Base-by-base conservation (phyloP, 1,284 basidiomycete genomes). In the Bjerkandera adusta region DNA sequence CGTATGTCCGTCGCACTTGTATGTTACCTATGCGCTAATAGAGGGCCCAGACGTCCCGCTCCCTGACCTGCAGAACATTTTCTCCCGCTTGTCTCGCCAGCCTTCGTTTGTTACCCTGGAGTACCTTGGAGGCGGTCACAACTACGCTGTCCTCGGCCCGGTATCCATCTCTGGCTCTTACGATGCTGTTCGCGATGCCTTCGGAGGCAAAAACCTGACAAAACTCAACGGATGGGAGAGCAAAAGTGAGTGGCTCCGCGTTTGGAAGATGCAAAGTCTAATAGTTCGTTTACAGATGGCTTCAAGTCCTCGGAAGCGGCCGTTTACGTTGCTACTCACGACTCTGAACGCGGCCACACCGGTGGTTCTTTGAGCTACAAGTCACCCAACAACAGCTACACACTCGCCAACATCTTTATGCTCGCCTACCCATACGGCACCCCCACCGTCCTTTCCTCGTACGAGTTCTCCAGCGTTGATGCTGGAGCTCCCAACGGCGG, bases 401-500 rank as follows among this genome's bases (percentile, higher is more conserved):
- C 57, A 2, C 60, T 69, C 11, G 64, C 67, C 4, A 57, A 59
- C 22, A 59, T 71, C 24, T 70, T 68, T 52, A 59, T 60, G n/a
- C 58, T 70, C n/a, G 63, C 67, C 0, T 63, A 67, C 54, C 62
- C 67, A 7, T 73, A 70, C 47, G 72, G 71, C 7, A 65, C 64
- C 1, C 71, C 71, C 5, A 69, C 65, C 3, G 58, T 74, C 22
- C 57, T 70, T 11, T 70, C 68, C 1, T 61, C 63, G 36, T 73
- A 68, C 45, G 55, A 54, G 18, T 66, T 61, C 54, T 51, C 55
- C 25, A 50, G 52, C 35, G 49, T 48, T 10, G 66, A 64, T 37
- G 52, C 53, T 11, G 69, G 69, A 4, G 58, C 68, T 10, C 80
- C 81, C 0, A 78, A 80, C 53, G 67, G 68, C 26, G 75, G 78